Conservation (phyloP, 2,329 filamentous ascomycete species). For the Penicillium oxalicum region DNA sequence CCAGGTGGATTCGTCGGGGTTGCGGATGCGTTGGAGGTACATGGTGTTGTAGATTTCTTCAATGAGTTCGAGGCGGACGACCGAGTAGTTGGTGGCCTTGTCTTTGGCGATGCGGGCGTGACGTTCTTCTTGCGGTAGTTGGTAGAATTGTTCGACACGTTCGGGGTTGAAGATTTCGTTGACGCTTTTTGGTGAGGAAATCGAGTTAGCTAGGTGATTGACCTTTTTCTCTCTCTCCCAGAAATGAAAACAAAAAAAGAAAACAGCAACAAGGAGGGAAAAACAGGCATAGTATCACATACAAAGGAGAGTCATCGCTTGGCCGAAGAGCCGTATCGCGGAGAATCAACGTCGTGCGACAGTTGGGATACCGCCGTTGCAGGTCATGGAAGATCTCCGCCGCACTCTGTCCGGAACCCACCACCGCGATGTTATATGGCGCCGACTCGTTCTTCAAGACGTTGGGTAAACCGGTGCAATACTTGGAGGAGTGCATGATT, state of each 20-base stretch:
- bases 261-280: neutral
- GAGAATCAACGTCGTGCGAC: conserved; percentile 71
- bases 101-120: conserved; percentile 59
- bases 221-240: too few relatives aligned
- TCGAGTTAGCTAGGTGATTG: too few relatives aligned
- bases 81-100: conserved; percentile 86
- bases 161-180: conserved; percentile 95
- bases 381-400: conserved; percentile 94
- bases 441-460: conserved; percentile 35
- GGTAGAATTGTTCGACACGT: conserved; percentile 70
- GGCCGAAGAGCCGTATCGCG: conserved; percentile 76
- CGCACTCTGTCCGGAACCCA: conserved; percentile 86
- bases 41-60: conserved; percentile 82
- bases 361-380: conserved; percentile 73
- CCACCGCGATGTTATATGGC: conserved; percentile 68
- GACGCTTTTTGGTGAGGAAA: conserved; percentile 46
- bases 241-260: too few relatives aligned
- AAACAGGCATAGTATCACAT: conserved; percentile 32
- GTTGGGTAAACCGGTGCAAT: conserved; percentile 47
- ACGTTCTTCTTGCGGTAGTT: conserved; percentile 59
- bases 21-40: conserved; percentile 73
- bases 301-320: conserved; percentile 95
- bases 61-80: conserved; percentile 84
- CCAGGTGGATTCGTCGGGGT: conserved; percentile 67
- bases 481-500: conserved; percentile 85